phyloP scores from a whole-genome alignment of 306 rosid species.

The Rosa chinensis region DNA sequence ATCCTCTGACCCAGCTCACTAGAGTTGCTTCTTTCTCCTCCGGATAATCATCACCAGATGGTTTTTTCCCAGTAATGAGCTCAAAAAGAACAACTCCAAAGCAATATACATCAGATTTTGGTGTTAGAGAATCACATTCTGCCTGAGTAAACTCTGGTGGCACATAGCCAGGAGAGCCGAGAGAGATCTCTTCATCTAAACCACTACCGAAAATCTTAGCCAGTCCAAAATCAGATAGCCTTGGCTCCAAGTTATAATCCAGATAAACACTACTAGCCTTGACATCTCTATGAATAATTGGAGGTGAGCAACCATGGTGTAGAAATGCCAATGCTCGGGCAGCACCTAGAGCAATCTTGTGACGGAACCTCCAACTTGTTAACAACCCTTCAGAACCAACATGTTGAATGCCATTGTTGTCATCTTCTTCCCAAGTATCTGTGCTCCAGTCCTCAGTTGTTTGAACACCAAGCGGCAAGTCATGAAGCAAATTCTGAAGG shows the following conservation, averaged over 20 bases:
- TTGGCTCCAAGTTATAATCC: conserved; percentile 86
- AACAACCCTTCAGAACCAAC: conserved; percentile 77
- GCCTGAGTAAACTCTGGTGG: conserved; percentile 79
- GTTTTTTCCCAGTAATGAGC: conserved; percentile 81
- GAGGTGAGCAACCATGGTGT: conserved; percentile 98
- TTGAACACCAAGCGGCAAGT: conserved; percentile 89
- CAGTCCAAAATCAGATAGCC: conserved; percentile 91
- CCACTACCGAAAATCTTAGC: conserved; percentile 85
- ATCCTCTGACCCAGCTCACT: conserved; percentile 86
- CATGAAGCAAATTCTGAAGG: conserved; percentile 91
- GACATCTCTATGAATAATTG: conserved; percentile 86
- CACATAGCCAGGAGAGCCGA: conserved; percentile 72
- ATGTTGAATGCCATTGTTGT: conserved; percentile 62
- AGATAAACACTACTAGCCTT: conserved; percentile 94
- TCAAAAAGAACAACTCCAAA: conserved; percentile 89
- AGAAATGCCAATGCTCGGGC: conserved; percentile 94
- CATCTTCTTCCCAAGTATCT: conserved; percentile 89
- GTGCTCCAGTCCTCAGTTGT: conserved; percentile 92
- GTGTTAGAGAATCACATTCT: conserved; percentile 63
- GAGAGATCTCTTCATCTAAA: conserved; percentile 76
- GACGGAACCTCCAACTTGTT: conserved; percentile 88
- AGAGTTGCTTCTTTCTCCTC: conserved; percentile 74
- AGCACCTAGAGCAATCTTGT: conserved; percentile 87
- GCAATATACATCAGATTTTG: conserved; percentile 94
- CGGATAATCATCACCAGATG: conserved; percentile 78